phyloP scores from a whole-genome alignment of 257 asterid species.

The Vinca minor region DNA sequence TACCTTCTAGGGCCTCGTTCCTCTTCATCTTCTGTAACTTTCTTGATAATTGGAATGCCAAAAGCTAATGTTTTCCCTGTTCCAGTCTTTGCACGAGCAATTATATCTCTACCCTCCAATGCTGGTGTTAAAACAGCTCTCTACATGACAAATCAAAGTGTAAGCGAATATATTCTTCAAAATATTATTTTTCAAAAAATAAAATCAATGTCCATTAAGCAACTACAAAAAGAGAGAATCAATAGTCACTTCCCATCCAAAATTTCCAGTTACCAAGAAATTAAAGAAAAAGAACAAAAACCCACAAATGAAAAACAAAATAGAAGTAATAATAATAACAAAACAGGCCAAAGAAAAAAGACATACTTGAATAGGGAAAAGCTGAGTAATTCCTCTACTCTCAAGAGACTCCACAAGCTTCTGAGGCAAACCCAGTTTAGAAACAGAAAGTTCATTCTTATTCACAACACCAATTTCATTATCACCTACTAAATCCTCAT shows the following conservation, averaged over 20 bases:
- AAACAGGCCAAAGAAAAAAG: not conserved
- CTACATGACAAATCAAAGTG: slow-evolving; percentile 28
- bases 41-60: slow-evolving; percentile 88
- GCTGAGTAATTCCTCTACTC: slow-evolving; percentile 69
- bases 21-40: slow-evolving; percentile 47
- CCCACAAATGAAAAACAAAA: not conserved
- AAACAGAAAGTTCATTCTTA: slow-evolving; percentile 49
- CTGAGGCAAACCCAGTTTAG: slow-evolving; percentile 67
- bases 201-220: not conserved
- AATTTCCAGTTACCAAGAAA: not conserved
- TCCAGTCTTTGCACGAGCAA: slow-evolving; percentile 98
- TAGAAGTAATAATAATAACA: not conserved
- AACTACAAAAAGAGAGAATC: not conserved
- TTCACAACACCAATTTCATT: slow-evolving; percentile 16
- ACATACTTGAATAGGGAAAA: slow-evolving; percentile 78
- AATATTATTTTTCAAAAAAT: not conserved
- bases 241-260: not conserved
- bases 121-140: slow-evolving; percentile 91
- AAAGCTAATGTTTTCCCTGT: slow-evolving; percentile 99
- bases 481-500: no score
- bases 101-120: slow-evolving; percentile 81
- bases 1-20: slow-evolving; percentile 59
- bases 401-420: slow-evolving; percentile 64
- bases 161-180: not conserved
- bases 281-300: slow-evolving; percentile 3